A percentile compares a stretch with the other conserved stretches of the same genome.
phyloP scores from a whole-genome alignment of 1,284 basidiomycete genomes.

The Ceratobasidium sp. region DNA sequence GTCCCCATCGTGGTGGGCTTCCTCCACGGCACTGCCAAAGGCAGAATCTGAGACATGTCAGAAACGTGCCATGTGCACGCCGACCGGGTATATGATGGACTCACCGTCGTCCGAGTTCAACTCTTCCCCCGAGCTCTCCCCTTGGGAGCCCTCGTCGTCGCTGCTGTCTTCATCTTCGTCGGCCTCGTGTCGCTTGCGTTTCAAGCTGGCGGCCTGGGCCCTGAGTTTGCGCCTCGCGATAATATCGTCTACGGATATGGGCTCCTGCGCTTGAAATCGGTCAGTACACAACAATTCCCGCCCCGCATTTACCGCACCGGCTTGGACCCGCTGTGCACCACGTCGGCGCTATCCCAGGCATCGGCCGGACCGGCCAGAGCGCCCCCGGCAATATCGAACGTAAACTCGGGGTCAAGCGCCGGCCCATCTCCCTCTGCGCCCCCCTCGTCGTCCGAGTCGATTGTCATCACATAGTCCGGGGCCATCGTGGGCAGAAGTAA shows the following conservation, averaged over 20 bases:
- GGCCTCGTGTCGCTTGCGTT: constrained; percentile 55
- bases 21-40: constrained; percentile 47
- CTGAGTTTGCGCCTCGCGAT: constrained; percentile 69
- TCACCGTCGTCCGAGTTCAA: constrained; percentile 45
- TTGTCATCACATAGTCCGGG: constrained; percentile 77
- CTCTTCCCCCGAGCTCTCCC: constrained; percentile 46
- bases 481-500: constrained; percentile 29
- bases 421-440: constrained; percentile 59
- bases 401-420: constrained; percentile 78
- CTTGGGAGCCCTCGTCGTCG: constrained; percentile 45
- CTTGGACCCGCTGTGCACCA: constrained; percentile 66
- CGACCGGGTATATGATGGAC: neutral
- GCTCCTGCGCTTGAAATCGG: constrained; percentile 57
- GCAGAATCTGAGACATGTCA: constrained; percentile 25
- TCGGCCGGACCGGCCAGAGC: constrained; percentile 60
- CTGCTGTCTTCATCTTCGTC: constrained; percentile 49
- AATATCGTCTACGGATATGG: constrained; percentile 90
- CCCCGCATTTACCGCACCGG: constrained; percentile 55
- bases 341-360: constrained; percentile 55
- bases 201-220: constrained; percentile 55
- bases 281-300: constrained; percentile 34
- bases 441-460: constrained; percentile 77
- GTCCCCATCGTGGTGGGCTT: constrained; percentile 50
- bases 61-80: constrained; percentile 6
- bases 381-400: constrained; percentile 78